phyloP scores from a whole-genome alignment of 306 rosid genomes.

The Fragaria ananassa region DNA sequence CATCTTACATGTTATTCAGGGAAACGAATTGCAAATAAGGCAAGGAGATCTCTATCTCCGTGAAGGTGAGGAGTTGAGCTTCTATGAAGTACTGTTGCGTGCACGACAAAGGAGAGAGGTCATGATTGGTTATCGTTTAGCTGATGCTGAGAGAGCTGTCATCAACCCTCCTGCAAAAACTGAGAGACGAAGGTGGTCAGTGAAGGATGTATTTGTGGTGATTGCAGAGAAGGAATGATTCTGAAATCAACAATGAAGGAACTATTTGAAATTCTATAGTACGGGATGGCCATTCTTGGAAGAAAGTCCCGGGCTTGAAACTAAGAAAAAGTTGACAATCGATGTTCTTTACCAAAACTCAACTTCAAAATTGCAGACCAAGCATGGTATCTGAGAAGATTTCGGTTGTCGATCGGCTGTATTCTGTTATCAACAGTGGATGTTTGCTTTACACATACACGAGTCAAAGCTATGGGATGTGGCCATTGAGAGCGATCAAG shows the following conservation, averaged over 20 bases:
- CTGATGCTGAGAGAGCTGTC: conserved; percentile 69
- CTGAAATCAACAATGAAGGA: background rate
- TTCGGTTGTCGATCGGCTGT: background rate
- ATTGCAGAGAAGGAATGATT: conserved; percentile 73
- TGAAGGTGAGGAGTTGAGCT: conserved; percentile 77
- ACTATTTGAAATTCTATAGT: background rate
- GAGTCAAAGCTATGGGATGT: background rate
- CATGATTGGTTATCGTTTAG: conserved; percentile 68
- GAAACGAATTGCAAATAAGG: conserved; percentile 85
- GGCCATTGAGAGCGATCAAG: background rate
- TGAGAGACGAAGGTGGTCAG: conserved; percentile 62
- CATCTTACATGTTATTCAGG: conserved; percentile 38
- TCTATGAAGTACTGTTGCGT: conserved; percentile 68
- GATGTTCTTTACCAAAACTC: background rate
- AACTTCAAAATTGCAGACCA: background rate
- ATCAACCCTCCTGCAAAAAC: conserved; percentile 74
- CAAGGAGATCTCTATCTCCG: conserved; percentile 69
- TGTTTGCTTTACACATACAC: background rate
- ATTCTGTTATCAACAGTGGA: background rate
- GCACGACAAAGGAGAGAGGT: conserved; percentile 81
- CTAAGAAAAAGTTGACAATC: background rate
- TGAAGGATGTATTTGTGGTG: conserved; percentile 74
- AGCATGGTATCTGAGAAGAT: background rate
- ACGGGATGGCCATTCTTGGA: background rate
- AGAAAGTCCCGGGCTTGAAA: background rate